These are phyloP conservation scores for Pecoramyces ruminantium DNA, from an alignment of 192 early-diverging fungal species.

Conservation along the genomic window DNA sequence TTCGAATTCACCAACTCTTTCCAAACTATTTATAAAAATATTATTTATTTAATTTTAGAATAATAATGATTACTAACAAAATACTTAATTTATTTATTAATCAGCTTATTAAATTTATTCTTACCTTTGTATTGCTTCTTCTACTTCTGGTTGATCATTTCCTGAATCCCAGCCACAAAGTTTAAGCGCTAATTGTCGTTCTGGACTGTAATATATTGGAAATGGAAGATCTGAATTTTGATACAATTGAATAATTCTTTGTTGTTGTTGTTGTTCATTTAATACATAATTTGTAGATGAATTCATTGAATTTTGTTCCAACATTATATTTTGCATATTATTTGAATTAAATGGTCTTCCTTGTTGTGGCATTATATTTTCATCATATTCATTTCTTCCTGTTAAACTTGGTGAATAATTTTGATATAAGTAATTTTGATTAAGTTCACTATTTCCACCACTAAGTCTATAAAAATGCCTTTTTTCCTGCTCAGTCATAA, in stretches of 20 bases:
- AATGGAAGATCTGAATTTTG: not conserved
- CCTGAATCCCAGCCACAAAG: conserved; percentile 33
- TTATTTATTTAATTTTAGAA: too few species aligned
- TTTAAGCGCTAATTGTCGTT: conserved; percentile 25
- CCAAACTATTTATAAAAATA: conserved; percentile 25
- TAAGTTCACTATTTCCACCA: not conserved
- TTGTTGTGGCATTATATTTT: not conserved
- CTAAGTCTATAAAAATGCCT: not conserved
- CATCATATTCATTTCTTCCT: not conserved
- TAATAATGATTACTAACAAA: too few species aligned
- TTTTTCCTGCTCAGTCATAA: not conserved
- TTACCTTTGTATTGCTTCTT: conserved; percentile 15
- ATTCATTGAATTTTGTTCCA: not conserved
- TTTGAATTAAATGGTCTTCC: not conserved
- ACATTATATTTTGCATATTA: not conserved
- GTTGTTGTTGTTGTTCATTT: not conserved
- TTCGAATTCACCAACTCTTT: conserved; percentile 49
- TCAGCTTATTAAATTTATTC: too few species aligned
- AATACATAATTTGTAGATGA: not conserved
- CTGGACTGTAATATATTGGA: conserved; percentile 9
- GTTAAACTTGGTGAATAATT: not conserved
- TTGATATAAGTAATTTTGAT: not conserved
- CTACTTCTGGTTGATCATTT: conserved; percentile 12
- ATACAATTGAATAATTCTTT: not conserved
- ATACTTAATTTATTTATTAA: too few species aligned